Evolutionary conservation across 257 asterid genomes (phyloP).

Genomic region (Echium plantagineum): DNA sequence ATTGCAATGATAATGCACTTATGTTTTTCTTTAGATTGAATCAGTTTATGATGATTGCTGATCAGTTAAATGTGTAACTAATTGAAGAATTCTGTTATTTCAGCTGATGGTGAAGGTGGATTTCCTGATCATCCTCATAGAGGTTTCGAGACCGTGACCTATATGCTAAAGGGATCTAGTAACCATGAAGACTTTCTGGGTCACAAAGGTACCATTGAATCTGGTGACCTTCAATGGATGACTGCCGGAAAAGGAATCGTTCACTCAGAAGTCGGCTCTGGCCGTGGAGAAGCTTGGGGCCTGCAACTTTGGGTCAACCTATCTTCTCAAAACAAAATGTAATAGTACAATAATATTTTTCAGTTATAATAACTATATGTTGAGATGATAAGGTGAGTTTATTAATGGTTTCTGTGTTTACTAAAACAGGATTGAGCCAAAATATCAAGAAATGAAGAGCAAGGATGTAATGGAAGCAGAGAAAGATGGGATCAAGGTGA

Average conservation of each 20-base stretch:
- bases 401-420: too few relatives aligned
- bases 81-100: too few relatives aligned
- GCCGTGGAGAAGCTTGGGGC: constrained; percentile 74
- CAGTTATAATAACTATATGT: neutral
- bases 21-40: neutral
- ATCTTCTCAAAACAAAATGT: constrained; percentile 68
- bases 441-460: neutral
- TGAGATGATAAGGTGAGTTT: neutral
- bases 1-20: neutral
- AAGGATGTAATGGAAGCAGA: neutral
- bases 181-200: constrained; percentile 82
- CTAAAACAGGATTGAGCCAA: neutral
- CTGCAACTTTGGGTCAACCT: constrained; percentile 85
- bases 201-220: constrained; percentile 66
- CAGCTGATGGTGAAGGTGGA: neutral
- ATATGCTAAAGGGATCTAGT: constrained; percentile 45
- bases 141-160: neutral
- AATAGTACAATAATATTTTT: constrained; percentile 2
- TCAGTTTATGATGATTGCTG: too few relatives aligned
- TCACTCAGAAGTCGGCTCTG: constrained; percentile 92
- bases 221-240: constrained; percentile 95
- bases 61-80: too few relatives aligned
- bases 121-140: neutral
- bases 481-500: neutral
- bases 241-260: constrained; percentile 93